Conservation (phyloP, 2,329 filamentous ascomycete genomes). For the Stagonosporopsis chrysanthemi region DNA sequence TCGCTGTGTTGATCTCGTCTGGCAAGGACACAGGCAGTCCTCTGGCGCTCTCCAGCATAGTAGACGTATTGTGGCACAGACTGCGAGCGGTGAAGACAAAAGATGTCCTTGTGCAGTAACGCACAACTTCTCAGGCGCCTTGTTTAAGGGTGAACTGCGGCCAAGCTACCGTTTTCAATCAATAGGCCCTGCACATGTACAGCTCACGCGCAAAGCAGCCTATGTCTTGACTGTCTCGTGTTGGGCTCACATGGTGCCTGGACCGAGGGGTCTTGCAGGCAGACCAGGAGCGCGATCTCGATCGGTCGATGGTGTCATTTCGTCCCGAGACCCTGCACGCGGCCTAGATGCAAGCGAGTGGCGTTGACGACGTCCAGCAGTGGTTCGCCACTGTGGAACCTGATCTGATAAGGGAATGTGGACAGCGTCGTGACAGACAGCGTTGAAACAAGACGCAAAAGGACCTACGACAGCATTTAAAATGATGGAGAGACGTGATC, state of each 20-base stretch:
- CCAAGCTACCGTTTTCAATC: constrained; percentile 13
- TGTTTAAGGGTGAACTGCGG: not conserved
- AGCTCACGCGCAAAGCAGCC: constrained; percentile 11
- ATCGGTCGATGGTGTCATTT: constrained; percentile 23
- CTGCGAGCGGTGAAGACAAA: not conserved
- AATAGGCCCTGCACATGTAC: constrained; percentile 7
- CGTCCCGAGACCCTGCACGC: constrained; percentile 8
- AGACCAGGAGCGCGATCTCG: constrained; percentile 14
- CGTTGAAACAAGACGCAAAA: constrained; percentile 3
- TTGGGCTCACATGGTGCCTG: constrained; percentile 10
- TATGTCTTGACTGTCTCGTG: constrained; percentile 18
- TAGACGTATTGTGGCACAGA: not conserved
- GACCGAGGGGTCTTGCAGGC: constrained; percentile 11
- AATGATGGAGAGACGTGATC: constrained; percentile 12
- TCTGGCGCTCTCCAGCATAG: constrained; percentile 14
- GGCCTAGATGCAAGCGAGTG: constrained; percentile 20
- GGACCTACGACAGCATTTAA: too few relatives aligned
- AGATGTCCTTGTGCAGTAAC: constrained; percentile 1
- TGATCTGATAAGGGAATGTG: not conserved
- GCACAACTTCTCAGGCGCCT: constrained; percentile 2
- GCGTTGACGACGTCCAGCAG: constrained; percentile 9
- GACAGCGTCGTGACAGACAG: constrained; percentile 1
- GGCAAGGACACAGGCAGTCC: constrained; percentile 39
- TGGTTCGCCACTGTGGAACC: constrained; percentile 18
- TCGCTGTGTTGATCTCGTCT: constrained; percentile 54